Evolutionary conservation across 257 asterid genomes (phyloP).

Genomic region (Eucommia ulmoides): DNA sequence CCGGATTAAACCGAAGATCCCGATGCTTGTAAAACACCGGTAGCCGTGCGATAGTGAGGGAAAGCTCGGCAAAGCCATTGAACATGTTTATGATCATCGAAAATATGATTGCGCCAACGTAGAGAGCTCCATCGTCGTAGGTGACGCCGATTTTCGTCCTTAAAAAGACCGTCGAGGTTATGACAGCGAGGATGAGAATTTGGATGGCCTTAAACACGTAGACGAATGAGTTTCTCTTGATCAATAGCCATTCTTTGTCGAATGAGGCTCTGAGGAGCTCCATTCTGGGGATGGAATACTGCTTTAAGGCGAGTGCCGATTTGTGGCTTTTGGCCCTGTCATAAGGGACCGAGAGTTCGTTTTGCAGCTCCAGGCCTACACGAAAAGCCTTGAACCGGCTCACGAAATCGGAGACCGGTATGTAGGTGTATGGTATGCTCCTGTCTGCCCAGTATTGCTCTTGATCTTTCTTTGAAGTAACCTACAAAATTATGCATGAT

Average conservation of each 20-base stretch:
- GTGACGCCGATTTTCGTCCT: constrained; percentile 34
- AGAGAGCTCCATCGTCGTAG: constrained; percentile 41
- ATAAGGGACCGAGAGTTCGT: constrained; percentile 45
- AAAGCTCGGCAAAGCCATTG: constrained; percentile 47
- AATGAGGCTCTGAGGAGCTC: constrained; percentile 53
- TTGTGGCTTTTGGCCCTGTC: constrained; percentile 31
- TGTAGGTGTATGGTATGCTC: constrained; percentile 24
- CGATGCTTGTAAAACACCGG: constrained; percentile 56
- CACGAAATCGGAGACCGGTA: constrained; percentile 33
- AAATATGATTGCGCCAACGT: constrained; percentile 43
- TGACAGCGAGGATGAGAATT: constrained; percentile 43
- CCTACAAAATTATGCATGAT: constrained; percentile 23
- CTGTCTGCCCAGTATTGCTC: constrained; percentile 58
- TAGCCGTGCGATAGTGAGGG: constrained; percentile 44
- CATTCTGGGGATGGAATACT: constrained; percentile 23
- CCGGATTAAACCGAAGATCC: constrained; percentile 54
- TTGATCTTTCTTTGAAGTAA: constrained; percentile 60
- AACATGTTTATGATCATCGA: constrained; percentile 36
- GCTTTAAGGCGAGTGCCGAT: constrained; percentile 45
- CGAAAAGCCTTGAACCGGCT: constrained; percentile 39
- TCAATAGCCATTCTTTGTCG: constrained; percentile 60
- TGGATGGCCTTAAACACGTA: constrained; percentile 56
- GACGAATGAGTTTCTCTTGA: constrained; percentile 51
- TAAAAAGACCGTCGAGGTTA: constrained; percentile 38
- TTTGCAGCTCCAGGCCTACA: constrained; percentile 35